phyloP scores from a whole-genome alignment of 441 rosid genomes.

The Croton laevigatus region DNA sequence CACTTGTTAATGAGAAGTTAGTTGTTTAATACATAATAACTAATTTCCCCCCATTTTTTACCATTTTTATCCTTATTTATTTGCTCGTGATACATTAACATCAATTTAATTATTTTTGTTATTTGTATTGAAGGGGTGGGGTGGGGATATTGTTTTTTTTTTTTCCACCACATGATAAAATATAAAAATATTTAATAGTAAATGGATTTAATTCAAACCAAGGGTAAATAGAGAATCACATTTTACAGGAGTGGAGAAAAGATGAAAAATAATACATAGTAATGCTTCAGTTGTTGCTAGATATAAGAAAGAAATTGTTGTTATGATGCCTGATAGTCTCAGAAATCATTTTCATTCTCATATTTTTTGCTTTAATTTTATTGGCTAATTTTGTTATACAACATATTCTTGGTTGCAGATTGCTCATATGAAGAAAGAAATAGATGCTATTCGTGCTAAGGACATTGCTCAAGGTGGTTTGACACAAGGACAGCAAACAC shows the following conservation, averaged over 20 bases:
- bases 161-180: too few species aligned
- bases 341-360: background rate
- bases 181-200: too few species aligned
- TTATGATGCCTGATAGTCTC: background rate
- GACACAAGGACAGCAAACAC: constrained; percentile 98
- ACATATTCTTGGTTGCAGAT: constrained; percentile 47
- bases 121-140: too few species aligned
- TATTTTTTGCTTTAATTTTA: background rate
- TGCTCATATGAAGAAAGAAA: constrained; percentile 97
- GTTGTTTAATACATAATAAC: too few species aligned
- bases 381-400: background rate
- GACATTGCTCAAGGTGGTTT: constrained; percentile 96
- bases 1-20: too few species aligned
- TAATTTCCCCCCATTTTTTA: too few species aligned
- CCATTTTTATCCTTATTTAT: too few species aligned
- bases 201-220: too few species aligned
- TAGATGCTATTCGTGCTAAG: constrained; percentile 92
- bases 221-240: too few species aligned
- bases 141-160: too few species aligned
- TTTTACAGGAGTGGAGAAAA: background rate
- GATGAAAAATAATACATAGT: background rate
- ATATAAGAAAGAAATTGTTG: background rate
- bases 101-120: too few species aligned
- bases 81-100: too few species aligned
- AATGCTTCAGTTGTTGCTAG: background rate